Percentiles rank a stretch among this genome's conserved stretches.
Evolutionary conservation across 768 basidiomycete genomes (phyloP).

Genomic region (Boletus rubescentipes): DNA sequence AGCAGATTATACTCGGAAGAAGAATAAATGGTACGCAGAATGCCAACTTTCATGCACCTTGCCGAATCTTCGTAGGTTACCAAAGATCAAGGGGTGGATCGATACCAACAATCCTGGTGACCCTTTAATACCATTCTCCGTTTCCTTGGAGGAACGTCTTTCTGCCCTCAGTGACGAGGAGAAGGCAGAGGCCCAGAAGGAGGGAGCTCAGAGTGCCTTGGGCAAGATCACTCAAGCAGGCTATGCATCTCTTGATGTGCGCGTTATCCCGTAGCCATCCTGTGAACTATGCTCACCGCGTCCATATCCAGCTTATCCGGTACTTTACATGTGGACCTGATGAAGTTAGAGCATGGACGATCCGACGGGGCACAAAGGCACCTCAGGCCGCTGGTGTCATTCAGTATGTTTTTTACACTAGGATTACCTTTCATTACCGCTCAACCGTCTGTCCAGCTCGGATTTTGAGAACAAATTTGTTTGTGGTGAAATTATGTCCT

Average conservation of each 20-base stretch:
- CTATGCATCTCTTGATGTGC: constrained; percentile 80
- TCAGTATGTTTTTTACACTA: constrained; percentile 59
- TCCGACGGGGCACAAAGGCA: constrained; percentile 89
- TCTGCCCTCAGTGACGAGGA: constrained; percentile 60
- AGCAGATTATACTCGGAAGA: constrained; percentile 92
- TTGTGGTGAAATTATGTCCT: constrained; percentile 96
- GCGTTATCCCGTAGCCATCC: constrained; percentile 22
- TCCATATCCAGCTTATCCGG: constrained; percentile 68
- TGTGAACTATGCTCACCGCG: neutral
- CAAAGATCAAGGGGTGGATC: constrained; percentile 98
- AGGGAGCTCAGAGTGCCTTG: constrained; percentile 72
- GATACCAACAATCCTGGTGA: constrained; percentile 96
- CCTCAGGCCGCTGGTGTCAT: constrained; percentile 98
- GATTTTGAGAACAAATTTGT: constrained; percentile 99
- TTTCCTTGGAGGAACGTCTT: constrained; percentile 91
- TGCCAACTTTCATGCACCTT: neutral
- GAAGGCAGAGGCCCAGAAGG: constrained; percentile 75
- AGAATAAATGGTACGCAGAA: constrained; percentile 86
- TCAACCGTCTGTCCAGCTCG: constrained; percentile 47
- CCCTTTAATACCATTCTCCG: constrained; percentile 94
- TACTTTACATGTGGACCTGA: constrained; percentile 98
- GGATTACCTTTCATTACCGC: neutral
- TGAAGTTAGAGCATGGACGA: constrained; percentile 98
- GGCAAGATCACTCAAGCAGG: constrained; percentile 96
- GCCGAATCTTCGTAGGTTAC: constrained; percentile 52